These are phyloP conservation scores for Hypoxylon fuscum DNA, from an alignment of 495 filamentous ascomycete species.

Conservation along the genomic window DNA sequence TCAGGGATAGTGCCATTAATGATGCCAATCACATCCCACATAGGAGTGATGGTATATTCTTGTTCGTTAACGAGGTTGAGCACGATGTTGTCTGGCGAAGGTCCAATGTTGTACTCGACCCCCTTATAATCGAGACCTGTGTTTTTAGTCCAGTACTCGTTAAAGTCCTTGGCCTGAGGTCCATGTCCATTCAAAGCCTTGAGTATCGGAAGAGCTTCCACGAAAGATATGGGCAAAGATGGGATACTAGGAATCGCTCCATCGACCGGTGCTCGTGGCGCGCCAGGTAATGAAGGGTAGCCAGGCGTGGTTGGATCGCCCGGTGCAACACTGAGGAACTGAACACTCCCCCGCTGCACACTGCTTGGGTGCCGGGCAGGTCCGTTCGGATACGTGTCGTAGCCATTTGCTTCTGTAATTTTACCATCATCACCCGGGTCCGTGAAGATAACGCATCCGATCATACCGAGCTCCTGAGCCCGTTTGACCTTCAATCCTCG, in stretches of 20 bases:
- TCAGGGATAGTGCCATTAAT: slow-evolving; percentile 87
- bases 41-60: slow-evolving; percentile 85
- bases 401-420: slow-evolving; percentile 81
- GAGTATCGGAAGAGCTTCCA: slow-evolving; percentile 84
- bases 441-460: slow-evolving; percentile 83
- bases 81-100: slow-evolving; percentile 76
- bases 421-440: slow-evolving; percentile 92
- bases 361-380: slow-evolving; percentile 87
- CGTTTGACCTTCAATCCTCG: slow-evolving; percentile 92
- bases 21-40: slow-evolving; percentile 95
- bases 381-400: slow-evolving; percentile 82
- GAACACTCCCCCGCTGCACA: slow-evolving; percentile 89
- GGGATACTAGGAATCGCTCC: slow-evolving; percentile 82
- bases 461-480: slow-evolving; percentile 90
- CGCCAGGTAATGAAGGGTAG: slow-evolving; percentile 91
- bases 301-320: slow-evolving; percentile 86
- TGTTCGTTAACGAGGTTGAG: slow-evolving; percentile 88
- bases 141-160: slow-evolving; percentile 72
- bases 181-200: slow-evolving; percentile 90
- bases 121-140: slow-evolving; percentile 82
- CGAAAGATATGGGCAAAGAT: slow-evolving; percentile 90
- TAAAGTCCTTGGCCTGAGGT: slow-evolving; percentile 78
- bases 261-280: slow-evolving; percentile 75
- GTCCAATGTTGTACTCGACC: slow-evolving; percentile 91
- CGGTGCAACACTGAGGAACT: slow-evolving; percentile 77